Evolutionary conservation across 352 stramenopile genomes (phyloP), one percentile per base, ranked within the genome.

Genomic region (Pythium myriotylum): DNA sequence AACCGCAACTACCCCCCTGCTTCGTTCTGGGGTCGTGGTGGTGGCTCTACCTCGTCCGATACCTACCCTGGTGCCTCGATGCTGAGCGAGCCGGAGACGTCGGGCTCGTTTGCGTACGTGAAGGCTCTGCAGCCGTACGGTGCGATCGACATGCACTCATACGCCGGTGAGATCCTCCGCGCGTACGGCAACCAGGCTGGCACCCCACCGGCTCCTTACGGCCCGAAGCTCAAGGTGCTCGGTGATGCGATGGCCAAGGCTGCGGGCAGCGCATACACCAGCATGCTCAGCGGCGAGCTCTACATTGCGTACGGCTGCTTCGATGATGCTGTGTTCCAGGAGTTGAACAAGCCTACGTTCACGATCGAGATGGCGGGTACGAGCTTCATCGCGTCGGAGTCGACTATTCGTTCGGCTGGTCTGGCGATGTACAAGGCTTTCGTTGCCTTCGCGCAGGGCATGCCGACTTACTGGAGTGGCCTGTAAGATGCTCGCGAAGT

Each of bases 1-100:
- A 77, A 77, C 59, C 70, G 70, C 53, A 77, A 77, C 53, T 77
- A 59, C 41, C 66, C 66, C 9, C 66, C 70, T 3, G 42, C 17
- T 5, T 24, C 26, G 26, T 67, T 62, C 47, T 77, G 72, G 46
- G 60, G 61, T 41, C 13, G 47, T 5, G 61, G 37, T 20, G 52
- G 40, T 1, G 54, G 39, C 39, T 6, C 17, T 39, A 26, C 35
- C 20, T 57, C 33, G 33, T 16, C 54, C 14, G 45, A 72, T 26
- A 65, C 62, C 19, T 77, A 72, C 59, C 61, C 66, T 13, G 70
- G 70, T 13, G n/a, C 60, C 13, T 20, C 19, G 14, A 56, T 70
- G 20, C 67, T 74, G 14, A 77, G 70, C 41, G 70, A 77, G 47
- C 70, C 70, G 1, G 65, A 74, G 61, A 73, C 61, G 0, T 39